Conservation (phyloP, 1,284 basidiomycete genomes). For the Phylloporus sp. region DNA sequence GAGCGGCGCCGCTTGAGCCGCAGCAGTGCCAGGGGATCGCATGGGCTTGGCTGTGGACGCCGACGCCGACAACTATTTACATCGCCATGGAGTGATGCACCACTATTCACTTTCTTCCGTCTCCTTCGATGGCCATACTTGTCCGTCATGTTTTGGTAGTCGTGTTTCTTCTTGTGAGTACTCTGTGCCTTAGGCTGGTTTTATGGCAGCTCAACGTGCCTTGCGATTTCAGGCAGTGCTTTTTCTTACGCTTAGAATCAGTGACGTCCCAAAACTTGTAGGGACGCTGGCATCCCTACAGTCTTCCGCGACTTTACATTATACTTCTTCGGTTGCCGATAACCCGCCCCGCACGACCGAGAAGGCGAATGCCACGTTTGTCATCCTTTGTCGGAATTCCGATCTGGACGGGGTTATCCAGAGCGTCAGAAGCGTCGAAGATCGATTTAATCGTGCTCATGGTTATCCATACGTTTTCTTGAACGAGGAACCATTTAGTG, state of each 20-base stretch:
- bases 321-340: neutral
- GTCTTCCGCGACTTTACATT: neutral
- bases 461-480: conserved; percentile 78
- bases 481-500: conserved; percentile 74
- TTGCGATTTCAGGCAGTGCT: conserved; percentile 18
- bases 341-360: neutral
- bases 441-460: conserved; percentile 69
- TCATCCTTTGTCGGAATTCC: conserved; percentile 44
- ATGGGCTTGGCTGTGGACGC: conserved; percentile 6
- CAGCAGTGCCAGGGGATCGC: neutral
- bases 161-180: conserved; percentile 32
- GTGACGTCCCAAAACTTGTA: neutral
- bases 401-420: conserved; percentile 63
- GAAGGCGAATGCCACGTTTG: conserved; percentile 39
- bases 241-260: conserved; percentile 20
- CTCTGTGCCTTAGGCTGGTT: neutral
- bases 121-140: conserved; percentile 26
- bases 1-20: neutral
- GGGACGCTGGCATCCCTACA: conserved; percentile 13
- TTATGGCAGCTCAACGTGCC: neutral
- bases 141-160: conserved; percentile 34
- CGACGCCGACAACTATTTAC: conserved; percentile 22
- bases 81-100: neutral
- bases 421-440: conserved; percentile 62
- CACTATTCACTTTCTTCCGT: neutral